These are phyloP conservation scores for Fusarium sp. DNA, from an alignment of 2,329 filamentous ascomycete species.

Conservation along the genomic window DNA sequence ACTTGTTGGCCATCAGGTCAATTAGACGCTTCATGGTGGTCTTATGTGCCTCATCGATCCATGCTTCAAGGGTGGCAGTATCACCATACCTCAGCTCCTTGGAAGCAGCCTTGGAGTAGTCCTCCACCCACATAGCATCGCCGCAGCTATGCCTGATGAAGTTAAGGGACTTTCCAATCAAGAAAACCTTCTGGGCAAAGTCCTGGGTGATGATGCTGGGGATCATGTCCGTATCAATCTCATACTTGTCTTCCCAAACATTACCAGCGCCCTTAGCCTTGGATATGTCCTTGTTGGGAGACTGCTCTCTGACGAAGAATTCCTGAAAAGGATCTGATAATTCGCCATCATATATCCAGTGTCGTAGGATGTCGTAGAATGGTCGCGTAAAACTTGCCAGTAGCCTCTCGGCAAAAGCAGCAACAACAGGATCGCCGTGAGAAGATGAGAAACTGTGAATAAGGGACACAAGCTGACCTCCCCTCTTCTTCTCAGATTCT, in stretches of 20 bases:
- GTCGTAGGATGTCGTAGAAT: constrained; percentile 94
- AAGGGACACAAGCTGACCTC: constrained; percentile 91
- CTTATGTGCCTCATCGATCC: constrained; percentile 97
- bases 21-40: constrained; percentile 97
- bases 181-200: constrained; percentile 94
- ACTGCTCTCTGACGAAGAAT: constrained; percentile 93
- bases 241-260: constrained; percentile 98
- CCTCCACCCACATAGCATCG: constrained; percentile 94
- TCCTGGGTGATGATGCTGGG: constrained; percentile 93
- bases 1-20: constrained; percentile 93
- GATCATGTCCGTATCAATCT: constrained; percentile 85
- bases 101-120: constrained; percentile 91
- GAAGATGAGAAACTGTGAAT: constrained; percentile 94
- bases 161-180: constrained; percentile 97
- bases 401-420: constrained; percentile 90
- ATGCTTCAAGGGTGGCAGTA: constrained; percentile 88
- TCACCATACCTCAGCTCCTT: constrained; percentile 94
- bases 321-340: constrained; percentile 95
- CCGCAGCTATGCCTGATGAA: constrained; percentile 97
- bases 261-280: constrained; percentile 78
- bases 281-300: constrained; percentile 60
- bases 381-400: constrained; percentile 88
- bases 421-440: constrained; percentile 94
- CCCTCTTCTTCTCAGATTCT: constrained; percentile 83
- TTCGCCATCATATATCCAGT: constrained; percentile 99